Conservation (phyloP, 169 alveolate species). For the Eimeria acervulina region DNA sequence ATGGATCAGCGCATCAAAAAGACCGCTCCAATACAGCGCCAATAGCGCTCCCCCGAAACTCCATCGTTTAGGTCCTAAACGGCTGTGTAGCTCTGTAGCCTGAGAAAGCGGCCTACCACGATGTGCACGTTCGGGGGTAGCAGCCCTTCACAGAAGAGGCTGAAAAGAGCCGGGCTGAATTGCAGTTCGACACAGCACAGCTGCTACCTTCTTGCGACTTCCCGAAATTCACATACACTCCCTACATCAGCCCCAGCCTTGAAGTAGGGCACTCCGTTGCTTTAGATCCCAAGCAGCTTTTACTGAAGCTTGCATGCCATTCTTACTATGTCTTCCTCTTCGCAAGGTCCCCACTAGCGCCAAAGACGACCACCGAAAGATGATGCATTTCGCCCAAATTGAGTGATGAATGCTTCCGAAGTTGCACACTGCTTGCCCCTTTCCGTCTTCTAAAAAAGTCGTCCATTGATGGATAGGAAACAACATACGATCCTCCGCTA, state of each 20-base stretch:
- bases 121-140: slow-evolving; percentile 86
- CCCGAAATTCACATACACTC: neutral
- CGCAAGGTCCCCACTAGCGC: slow-evolving; percentile 89
- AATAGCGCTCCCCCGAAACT: neutral
- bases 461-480: slow-evolving; percentile 80
- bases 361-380: slow-evolving; percentile 85
- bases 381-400: slow-evolving; percentile 62
- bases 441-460: slow-evolving; percentile 50
- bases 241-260: neutral
- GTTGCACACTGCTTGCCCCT: slow-evolving; percentile 28
- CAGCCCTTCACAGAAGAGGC: slow-evolving; percentile 87
- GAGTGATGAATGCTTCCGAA: slow-evolving; percentile 12
- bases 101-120: slow-evolving; percentile 84
- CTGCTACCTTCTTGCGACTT: neutral
- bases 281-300: neutral
- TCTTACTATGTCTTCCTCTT: slow-evolving; percentile 86
- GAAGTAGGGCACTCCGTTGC: neutral
- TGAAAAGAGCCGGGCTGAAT: slow-evolving; percentile 87
- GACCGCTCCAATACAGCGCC: neutral
- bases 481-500: slow-evolving; percentile 76
- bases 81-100: neutral
- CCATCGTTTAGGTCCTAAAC: neutral
- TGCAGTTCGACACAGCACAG: neutral
- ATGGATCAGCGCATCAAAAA: neutral
- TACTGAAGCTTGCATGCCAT: neutral